Conservation (phyloP, 208 protist species). For the Porcisia hertigi region DNA sequence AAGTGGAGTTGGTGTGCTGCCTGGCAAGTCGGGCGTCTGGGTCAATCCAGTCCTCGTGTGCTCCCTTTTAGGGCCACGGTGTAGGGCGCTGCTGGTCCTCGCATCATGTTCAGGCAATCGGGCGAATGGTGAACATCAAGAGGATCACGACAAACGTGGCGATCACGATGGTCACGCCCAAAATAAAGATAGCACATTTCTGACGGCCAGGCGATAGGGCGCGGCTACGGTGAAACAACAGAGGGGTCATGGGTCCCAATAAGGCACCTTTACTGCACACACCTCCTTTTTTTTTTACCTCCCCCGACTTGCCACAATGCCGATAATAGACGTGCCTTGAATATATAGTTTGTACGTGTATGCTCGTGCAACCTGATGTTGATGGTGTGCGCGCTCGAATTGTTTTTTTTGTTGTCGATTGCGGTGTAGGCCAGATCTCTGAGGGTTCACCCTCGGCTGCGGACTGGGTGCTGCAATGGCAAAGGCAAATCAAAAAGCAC, state of each 20-base stretch:
- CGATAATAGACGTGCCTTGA: too few relatives aligned
- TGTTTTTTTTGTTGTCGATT: too few relatives aligned
- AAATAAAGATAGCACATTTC: slow-evolving; percentile 2
- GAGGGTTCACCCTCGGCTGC: neutral
- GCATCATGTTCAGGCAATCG: slow-evolving; percentile 40
- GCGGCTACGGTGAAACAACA: neutral
- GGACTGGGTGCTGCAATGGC: neutral
- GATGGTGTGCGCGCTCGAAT: too few relatives aligned
- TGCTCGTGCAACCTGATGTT: too few relatives aligned
- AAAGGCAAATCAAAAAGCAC: neutral
- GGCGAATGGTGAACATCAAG: slow-evolving; percentile 25
- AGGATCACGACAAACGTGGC: slow-evolving; percentile 14
- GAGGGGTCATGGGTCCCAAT: neutral
- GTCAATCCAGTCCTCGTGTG: slow-evolving; percentile 30
- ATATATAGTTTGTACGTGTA: too few relatives aligned
- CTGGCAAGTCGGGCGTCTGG: slow-evolving; percentile 15
- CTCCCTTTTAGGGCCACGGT: neutral
- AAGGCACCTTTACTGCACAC: too few relatives aligned
- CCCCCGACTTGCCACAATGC: too few relatives aligned
- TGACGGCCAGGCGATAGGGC: neutral
- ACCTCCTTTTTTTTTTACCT: too few relatives aligned
- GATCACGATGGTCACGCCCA: slow-evolving; percentile 14
- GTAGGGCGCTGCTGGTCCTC: slow-evolving; percentile 11
- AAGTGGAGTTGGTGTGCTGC: neutral
- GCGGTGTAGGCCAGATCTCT: too few relatives aligned